A percentile compares a stretch with the other conserved stretches of the same genome.
These are phyloP conservation scores for Colletotrichum sp. DNA, from an alignment of 2,329 filamentous ascomycete species.

Conservation along the genomic window DNA sequence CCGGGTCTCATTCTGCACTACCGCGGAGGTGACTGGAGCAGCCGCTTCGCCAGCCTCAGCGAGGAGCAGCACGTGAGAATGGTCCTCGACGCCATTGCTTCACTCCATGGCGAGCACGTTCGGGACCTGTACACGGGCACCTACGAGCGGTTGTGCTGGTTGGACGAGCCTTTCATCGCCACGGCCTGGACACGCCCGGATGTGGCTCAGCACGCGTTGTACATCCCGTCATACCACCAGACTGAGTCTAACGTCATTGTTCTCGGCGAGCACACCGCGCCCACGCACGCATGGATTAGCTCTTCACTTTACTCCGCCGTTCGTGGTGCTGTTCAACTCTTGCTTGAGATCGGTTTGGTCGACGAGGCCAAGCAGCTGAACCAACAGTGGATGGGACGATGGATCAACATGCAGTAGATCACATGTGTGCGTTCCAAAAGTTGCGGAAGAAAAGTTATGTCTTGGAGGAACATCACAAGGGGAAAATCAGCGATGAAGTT, in stretches of 20 bases:
- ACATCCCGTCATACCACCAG: constrained; percentile 35
- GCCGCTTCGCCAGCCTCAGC: constrained; percentile 36
- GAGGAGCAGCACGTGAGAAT: constrained; percentile 64
- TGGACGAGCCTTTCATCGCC: constrained; percentile 31
- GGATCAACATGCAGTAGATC: constrained; percentile 14
- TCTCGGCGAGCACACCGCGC: constrained; percentile 38
- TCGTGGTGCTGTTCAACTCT: constrained; percentile 33
- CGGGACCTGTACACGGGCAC: constrained; percentile 32
- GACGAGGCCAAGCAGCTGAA: constrained; percentile 29
- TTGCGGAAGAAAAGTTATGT: not conserved
- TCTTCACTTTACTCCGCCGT: constrained; percentile 33
- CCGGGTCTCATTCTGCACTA: constrained; percentile 55
- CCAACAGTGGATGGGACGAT: constrained; percentile 29
- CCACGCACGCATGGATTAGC: constrained; percentile 38
- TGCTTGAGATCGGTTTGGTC: constrained; percentile 28
- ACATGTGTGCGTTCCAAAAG: not conserved
- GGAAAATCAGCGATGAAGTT: not conserved
- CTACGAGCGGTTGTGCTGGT: constrained; percentile 37
- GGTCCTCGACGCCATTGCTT: constrained; percentile 68
- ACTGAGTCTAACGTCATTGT: constrained; percentile 38
- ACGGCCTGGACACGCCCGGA: constrained; percentile 33
- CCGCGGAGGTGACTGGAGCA: constrained; percentile 38
- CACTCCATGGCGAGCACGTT: constrained; percentile 60
- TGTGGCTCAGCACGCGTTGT: constrained; percentile 35
- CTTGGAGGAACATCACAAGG: not conserved